Conservation (phyloP, 495 filamentous ascomycete species). For the Pyronema omphalodes region DNA sequence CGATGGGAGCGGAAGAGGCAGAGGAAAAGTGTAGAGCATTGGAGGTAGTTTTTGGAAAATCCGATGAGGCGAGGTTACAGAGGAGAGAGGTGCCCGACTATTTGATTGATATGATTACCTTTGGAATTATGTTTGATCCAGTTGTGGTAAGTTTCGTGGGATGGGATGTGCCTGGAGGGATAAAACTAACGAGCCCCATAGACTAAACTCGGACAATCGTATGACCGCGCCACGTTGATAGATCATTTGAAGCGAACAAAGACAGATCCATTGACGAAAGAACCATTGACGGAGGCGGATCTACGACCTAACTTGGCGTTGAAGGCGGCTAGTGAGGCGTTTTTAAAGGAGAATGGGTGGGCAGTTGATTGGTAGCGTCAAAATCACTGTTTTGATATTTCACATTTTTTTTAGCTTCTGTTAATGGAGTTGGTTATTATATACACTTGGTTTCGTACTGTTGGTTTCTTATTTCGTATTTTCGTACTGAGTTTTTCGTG, state of each 20-base stretch:
- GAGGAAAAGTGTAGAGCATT: slow-evolving; percentile 32
- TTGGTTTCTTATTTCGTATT: no score
- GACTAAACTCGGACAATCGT: slow-evolving; percentile 74
- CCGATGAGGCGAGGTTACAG: slow-evolving; percentile 33
- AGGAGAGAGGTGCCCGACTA: slow-evolving; percentile 64
- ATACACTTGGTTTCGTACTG: no score
- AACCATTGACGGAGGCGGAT: slow-evolving; percentile 50
- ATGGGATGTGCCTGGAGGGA: neutral
- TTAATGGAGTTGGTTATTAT: no score
- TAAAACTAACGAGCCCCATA: neutral
- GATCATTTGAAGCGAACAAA: slow-evolving; percentile 62
- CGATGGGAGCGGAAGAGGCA: slow-evolving; percentile 31
- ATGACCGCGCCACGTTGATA: slow-evolving; percentile 71
- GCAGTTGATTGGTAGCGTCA: slow-evolving; percentile 61
- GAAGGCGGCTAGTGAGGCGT: slow-evolving; percentile 67
- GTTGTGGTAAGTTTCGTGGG: slow-evolving; percentile 39
- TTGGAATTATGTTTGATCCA: slow-evolving; percentile 83
- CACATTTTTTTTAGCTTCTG: no score
- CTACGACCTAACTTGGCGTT: slow-evolving; percentile 68
- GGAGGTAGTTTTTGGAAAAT: slow-evolving; percentile 41
- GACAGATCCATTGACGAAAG: slow-evolving; percentile 68
- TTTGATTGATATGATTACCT: slow-evolving; percentile 76
- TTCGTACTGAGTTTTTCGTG: no score
- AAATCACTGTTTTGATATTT: neutral
- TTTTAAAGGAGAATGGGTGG: slow-evolving; percentile 78